Evolutionary conservation across 2,329 filamentous ascomycete genomes (phyloP).

Genomic region (Juglanconis juglandina): DNA sequence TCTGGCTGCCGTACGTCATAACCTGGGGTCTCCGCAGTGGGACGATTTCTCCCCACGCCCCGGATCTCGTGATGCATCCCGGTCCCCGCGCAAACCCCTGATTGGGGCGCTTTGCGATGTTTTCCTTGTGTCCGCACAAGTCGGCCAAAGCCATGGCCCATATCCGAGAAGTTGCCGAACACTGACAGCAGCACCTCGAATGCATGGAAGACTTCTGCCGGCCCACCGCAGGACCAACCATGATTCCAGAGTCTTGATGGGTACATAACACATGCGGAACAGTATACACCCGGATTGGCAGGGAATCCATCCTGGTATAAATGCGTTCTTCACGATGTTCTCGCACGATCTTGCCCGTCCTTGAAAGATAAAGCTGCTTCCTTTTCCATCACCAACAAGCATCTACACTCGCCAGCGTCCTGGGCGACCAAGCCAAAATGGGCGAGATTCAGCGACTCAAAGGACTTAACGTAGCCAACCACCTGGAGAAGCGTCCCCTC

Average conservation of each 20-base stretch:
- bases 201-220: not conserved
- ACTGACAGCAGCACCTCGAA: not conserved
- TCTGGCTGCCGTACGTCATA: not conserved
- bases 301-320: not conserved
- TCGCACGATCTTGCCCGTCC: no score
- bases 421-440: not conserved
- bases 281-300: not conserved
- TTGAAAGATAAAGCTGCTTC: not conserved
- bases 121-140: not conserved
- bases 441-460: slow-evolving; percentile 11
- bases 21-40: not conserved
- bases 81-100: not conserved
- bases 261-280: no score
- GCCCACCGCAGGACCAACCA: not conserved
- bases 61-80: not conserved
- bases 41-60: not conserved
- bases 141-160: not conserved
- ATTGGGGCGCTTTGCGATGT: not conserved
- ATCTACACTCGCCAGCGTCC: not conserved
- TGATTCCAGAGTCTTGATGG: not conserved
- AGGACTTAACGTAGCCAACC: slow-evolving; percentile 41
- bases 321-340: not conserved
- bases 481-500: slow-evolving; percentile 51
- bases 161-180: not conserved
- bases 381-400: not conserved